A percentile compares a stretch with the other conserved stretches of the same genome.
Conservation (phyloP, 2,329 filamentous ascomycete species). For the Fusarium guadeloupense region DNA sequence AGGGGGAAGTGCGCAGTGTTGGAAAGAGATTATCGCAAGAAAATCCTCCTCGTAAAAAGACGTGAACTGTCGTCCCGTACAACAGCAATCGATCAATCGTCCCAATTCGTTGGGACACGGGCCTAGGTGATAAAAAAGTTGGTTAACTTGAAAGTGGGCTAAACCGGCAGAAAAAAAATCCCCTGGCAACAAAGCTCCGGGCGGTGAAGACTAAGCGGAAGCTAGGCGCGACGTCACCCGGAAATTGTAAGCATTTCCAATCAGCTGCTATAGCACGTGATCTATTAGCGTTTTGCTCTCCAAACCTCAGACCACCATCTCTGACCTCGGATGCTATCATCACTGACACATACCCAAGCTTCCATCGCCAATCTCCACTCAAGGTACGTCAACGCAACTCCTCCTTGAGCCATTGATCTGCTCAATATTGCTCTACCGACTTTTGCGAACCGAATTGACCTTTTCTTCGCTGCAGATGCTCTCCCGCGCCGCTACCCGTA, state of each 20-base stretch:
- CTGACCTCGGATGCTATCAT: conserved; percentile 43
- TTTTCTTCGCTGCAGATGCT: conserved; percentile 72
- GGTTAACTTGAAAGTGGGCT: conserved; percentile 40
- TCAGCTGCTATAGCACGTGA: conserved; percentile 40
- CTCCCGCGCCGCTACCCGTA: conserved; percentile 73
- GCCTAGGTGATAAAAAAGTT: conserved; percentile 39
- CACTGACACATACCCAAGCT: conserved; percentile 42
- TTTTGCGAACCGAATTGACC: conserved; percentile 53
- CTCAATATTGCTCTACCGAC: not conserved
- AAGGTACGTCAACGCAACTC: conserved; percentile 38
- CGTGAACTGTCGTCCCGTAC: conserved; percentile 22
- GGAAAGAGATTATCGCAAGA: not conserved
- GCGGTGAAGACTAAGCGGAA: conserved; percentile 2
- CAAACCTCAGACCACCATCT: conserved; percentile 47
- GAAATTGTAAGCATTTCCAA: conserved; percentile 11
- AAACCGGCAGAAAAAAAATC: conserved; percentile 42
- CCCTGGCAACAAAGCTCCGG: conserved; percentile 13
- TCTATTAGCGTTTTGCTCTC: conserved; percentile 41
- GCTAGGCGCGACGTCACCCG: conserved; percentile 36
- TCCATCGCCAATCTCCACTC: conserved; percentile 42
- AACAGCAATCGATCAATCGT: conserved; percentile 36
- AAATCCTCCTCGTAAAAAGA: conserved; percentile 4
- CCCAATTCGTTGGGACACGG: conserved; percentile 35
- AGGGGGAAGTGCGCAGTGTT: no score
- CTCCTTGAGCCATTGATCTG: conserved; percentile 12